phyloP scores from a whole-genome alignment of 176 grass and related monocot genomes.

The Olyra latifolia region DNA sequence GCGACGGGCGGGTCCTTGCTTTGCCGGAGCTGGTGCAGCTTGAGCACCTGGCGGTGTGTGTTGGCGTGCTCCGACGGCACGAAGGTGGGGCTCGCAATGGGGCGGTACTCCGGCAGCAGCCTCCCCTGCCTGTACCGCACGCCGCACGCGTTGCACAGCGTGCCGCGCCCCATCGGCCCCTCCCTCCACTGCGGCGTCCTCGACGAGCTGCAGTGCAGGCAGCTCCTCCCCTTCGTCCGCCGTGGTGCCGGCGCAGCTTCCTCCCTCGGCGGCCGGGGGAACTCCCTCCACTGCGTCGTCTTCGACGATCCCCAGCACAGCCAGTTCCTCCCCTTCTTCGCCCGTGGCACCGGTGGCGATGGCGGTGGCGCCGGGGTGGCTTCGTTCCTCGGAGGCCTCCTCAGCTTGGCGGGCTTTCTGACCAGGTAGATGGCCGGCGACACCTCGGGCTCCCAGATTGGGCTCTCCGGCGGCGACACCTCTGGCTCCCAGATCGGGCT shows the following conservation, averaged over 20 bases:
- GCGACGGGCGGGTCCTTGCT: not conserved
- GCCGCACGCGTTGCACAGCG: constrained; percentile 91
- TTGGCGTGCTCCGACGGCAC: constrained; percentile 60
- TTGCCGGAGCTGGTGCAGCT: constrained; percentile 44
- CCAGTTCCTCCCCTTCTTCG: constrained; percentile 21
- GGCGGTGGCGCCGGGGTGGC: not conserved
- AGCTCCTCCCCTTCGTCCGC: constrained; percentile 23
- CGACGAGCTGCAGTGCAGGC: constrained; percentile 67
- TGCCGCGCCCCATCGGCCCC: constrained; percentile 70
- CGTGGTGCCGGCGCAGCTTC: not conserved
- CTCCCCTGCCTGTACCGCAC: constrained; percentile 67
- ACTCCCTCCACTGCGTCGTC: constrained; percentile 71
- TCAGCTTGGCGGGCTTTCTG: constrained; percentile 15
- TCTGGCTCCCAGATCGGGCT: constrained; percentile 38
- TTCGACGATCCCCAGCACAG: constrained; percentile 65
- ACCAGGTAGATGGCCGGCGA: constrained; percentile 38
- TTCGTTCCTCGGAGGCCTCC: not conserved
- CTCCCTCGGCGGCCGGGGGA: constrained; percentile 61
- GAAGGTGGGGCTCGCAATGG: constrained; percentile 67
- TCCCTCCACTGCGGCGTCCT: constrained; percentile 87
- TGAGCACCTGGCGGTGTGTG: constrained; percentile 64
- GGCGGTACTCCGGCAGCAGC: constrained; percentile 87
- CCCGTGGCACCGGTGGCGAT: not conserved
- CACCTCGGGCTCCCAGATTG: constrained; percentile 30
- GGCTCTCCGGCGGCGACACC: constrained; percentile 21